Base-by-base conservation (phyloP, 495 filamentous ascomycete species). In the Neurospora cerealis region DNA sequence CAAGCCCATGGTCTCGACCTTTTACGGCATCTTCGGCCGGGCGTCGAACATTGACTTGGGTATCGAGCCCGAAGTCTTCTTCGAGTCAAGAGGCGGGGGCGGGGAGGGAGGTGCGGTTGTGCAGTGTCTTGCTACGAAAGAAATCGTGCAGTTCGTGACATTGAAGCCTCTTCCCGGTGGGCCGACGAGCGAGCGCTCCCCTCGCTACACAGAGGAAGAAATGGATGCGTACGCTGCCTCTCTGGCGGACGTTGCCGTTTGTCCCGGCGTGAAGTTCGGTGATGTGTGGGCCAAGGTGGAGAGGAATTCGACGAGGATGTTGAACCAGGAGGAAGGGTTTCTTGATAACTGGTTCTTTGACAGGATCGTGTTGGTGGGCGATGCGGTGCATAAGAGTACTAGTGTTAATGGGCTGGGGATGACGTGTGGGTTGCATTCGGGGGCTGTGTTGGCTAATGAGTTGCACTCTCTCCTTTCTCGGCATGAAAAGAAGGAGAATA, bases 351-450 rank as follows among this genome's bases (percentile, higher is more conserved):
- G 85, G 85, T 75, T 60, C 24, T 82, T 75, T 70, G 81, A 78
- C 19, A 77, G 84, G 21, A 75, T 85, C 54, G 82, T 85, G 8
- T 79, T 83, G 34, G 74, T 84, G 2, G 85, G 85, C 13, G 85
- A 87, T 70, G 78, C 84, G 8, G 77, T 82, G 28, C 84, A 85
- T 71, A 86, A 86, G 75, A 62, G 54, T 19, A 62, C 54, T 0
- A 62, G 54, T 34, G 54, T 62, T 1, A 62, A 62, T 11, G 54
- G 54, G 24, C 7, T 62, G 13, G 54, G 54, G 13, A 62, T 62
- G 54, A 62, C 54, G 28, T 62, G 54, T 8, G 54, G 54, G 0
- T 34, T 62, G 54, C 54, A 62, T 8, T 62, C 54, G 5, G 54
- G 54, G 0, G 54, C 54, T 5, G 54, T 62, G 2, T 9, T 62